phyloP scores from a whole-genome alignment of 106 monocot genomes.

The Xerophyta viscosa region DNA sequence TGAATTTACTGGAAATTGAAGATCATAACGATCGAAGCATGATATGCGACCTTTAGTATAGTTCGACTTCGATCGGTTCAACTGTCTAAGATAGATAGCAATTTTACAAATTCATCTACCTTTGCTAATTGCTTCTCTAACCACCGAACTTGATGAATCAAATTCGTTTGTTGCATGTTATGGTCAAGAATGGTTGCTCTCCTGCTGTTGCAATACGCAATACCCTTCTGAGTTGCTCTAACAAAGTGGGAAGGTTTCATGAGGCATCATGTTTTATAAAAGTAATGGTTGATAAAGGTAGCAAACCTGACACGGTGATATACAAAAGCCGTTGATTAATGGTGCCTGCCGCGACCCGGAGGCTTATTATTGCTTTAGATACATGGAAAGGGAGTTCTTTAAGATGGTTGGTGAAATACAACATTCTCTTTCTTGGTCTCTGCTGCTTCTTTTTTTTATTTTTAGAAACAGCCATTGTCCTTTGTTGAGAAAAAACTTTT shows the following conservation, averaged over 20 bases:
- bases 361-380: constrained; percentile 48
- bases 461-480: no score
- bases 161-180: constrained; percentile 35
- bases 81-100: no score
- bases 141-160: no score
- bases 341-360: constrained; percentile 74
- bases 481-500: no score
- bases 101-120: no score
- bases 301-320: constrained; percentile 58
- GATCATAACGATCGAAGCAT: no score
- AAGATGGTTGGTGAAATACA: constrained; percentile 46
- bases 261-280: constrained; percentile 63
- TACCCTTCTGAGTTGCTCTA: constrained; percentile 63
- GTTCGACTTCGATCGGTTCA: no score
- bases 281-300: constrained; percentile 81
- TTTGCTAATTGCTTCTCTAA: no score
- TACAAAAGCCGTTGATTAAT: constrained; percentile 63
- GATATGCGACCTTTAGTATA: no score
- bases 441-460: no score
- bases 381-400: constrained; percentile 50
- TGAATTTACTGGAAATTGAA: no score
- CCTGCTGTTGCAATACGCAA: constrained; percentile 75
- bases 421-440: constrained; percentile 79
- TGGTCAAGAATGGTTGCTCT: constrained; percentile 27
- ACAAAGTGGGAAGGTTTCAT: constrained; percentile 54